Percentiles rank a stretch among this genome's conserved stretches.
phyloP scores from a whole-genome alignment of 2,329 filamentous ascomycete genomes.

The Didymella pinodella region DNA sequence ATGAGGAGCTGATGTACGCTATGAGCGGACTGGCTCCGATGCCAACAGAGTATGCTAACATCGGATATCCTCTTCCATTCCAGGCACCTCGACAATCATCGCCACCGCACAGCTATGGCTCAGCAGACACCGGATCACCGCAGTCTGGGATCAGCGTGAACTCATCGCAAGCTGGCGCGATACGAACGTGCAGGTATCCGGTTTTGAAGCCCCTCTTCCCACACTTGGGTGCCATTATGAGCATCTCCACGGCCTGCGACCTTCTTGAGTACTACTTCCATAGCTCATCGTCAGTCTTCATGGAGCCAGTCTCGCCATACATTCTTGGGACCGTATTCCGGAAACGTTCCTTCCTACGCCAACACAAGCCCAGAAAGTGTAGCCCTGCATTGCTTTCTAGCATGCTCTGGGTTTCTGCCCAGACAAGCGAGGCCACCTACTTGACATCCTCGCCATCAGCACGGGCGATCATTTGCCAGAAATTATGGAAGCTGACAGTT shows the following conservation, averaged over 20 bases:
- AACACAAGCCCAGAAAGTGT: slow-evolving; percentile 79
- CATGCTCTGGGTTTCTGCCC: slow-evolving; percentile 94
- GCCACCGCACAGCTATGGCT: slow-evolving; percentile 46
- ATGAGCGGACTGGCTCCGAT: slow-evolving; percentile 50
- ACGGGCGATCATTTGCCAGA: slow-evolving; percentile 84
- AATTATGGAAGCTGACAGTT: slow-evolving; percentile 84
- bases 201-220: slow-evolving; percentile 84
- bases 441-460: slow-evolving; percentile 83
- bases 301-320: slow-evolving; percentile 89
- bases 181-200: slow-evolving; percentile 69
- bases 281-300: slow-evolving; percentile 84
- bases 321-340: slow-evolving; percentile 88
- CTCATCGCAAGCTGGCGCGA: slow-evolving; percentile 43
- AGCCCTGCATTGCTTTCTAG: slow-evolving; percentile 87
- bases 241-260: slow-evolving; percentile 82
- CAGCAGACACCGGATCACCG: slow-evolving; percentile 47
- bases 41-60: slow-evolving; percentile 41
- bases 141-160: slow-evolving; percentile 46
- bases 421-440: slow-evolving; percentile 88
- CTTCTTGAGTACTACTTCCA: slow-evolving; percentile 90
- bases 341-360: slow-evolving; percentile 85
- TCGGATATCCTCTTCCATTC: slow-evolving; percentile 47
- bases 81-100: slow-evolving; percentile 44
- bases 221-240: slow-evolving; percentile 80
- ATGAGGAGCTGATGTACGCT: slow-evolving; percentile 48